Evolutionary conservation across 768 basidiomycete species (phyloP), one percentile per base, ranked within the genome.

Genomic region (Grammothele lineata): DNA sequence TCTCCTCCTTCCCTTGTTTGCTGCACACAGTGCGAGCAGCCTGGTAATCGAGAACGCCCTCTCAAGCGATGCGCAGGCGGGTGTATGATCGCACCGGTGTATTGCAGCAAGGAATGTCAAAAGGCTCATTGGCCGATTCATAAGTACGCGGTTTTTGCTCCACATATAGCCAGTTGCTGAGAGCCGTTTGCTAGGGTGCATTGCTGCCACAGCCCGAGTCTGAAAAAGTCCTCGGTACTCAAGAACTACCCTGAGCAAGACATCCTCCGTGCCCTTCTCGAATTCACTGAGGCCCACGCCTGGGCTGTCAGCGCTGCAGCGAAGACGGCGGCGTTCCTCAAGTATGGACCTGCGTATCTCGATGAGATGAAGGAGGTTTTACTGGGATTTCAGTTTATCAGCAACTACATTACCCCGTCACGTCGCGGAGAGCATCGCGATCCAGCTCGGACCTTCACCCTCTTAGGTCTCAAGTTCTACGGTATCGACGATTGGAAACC

Each of bases 81-180:
- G 37, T 46, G 45, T 30, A 36, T 34, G 15, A 27, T 30, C 11
- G 26, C 36, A 6, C 30, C 27, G 3, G 5, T 46, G 17, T 46
- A 46, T 26, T 46, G 45, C 45, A 25, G 37, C 18, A 46, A 38
- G 25, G 18, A 38, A 5, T 46, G 45, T 15, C 45, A 46, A 27
- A 38, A 24, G 17, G 24, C 36, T 8, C 34, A 22, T 4, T 46
- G 45, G 45, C 35, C 23, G 4, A 27, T 32, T 3, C 45, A 46
- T 14, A 46, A 46, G 45, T 46, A 17, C 25, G 40, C 30, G 15
- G 30, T 32, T 32, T 8, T 2, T 15, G 1, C 9, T 9, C 3
- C 25, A n/a, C 14, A 5, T 10, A 15, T 26, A n/a, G 11, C 1
- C 2, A 9, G 30, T 32, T 32, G 8, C 15, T 32, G 9, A 32